Evolutionary conservation across 805 yeast species (phyloP).

Genomic region (Saccharomycopsis sp.): DNA sequence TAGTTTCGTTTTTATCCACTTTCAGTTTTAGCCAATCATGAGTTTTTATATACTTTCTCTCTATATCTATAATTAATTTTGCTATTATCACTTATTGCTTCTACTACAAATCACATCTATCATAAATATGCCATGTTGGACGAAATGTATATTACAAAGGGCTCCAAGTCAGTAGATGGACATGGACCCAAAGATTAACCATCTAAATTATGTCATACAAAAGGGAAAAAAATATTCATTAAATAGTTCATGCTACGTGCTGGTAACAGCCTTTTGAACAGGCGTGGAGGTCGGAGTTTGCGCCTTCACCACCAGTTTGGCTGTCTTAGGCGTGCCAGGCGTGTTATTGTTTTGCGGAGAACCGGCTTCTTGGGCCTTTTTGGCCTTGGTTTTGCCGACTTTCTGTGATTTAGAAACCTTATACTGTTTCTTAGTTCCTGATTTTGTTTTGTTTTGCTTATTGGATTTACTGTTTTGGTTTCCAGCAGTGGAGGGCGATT

Average conservation of each 20-base stretch:
- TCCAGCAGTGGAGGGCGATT: constrained; percentile 18
- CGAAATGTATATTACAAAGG: no score
- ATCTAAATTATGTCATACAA: neutral
- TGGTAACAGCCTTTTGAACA: neutral
- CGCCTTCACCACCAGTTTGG: neutral
- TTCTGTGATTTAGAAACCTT: neutral
- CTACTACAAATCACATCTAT: no score
- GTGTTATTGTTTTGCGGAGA: no score
- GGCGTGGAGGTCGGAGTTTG: neutral
- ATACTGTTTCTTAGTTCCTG: neutral
- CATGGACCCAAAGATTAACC: no score
- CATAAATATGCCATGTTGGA: no score
- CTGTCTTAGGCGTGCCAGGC: no score
- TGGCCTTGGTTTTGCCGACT: neutral
- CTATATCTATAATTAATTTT: no score
- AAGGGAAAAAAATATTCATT: neutral
- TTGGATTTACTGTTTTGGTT: neutral
- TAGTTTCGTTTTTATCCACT: no score
- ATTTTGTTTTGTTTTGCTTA: neutral
- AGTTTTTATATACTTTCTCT: no score
- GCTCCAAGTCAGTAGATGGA: no score
- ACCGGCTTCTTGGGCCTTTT: neutral
- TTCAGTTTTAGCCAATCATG: no score
- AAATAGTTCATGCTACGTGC: neutral
- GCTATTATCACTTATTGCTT: no score